Conservation (phyloP, 106 monocot species). For the Phalaenopsis aphrodite region DNA sequence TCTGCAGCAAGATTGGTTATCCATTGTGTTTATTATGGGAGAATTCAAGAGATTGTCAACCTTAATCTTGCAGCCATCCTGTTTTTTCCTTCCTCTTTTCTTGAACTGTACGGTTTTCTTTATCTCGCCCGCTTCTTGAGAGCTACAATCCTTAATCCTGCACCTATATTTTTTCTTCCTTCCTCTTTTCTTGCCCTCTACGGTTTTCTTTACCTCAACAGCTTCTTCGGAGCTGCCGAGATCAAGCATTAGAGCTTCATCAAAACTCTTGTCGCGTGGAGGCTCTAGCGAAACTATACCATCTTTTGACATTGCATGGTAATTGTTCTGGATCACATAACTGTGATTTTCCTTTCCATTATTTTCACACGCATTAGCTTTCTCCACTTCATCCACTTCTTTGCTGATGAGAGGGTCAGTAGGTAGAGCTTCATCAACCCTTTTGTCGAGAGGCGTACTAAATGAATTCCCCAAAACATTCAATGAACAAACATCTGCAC, state of each 20-base stretch:
- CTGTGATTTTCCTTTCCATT: background rate
- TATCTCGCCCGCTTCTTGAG: background rate
- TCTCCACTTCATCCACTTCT: background rate
- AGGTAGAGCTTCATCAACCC: background rate
- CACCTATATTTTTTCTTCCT: constrained; percentile 2
- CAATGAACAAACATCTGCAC: background rate
- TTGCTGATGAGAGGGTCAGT: background rate
- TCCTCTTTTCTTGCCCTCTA: constrained; percentile 18
- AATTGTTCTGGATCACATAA: background rate
- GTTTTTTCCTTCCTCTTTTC: constrained; percentile 19
- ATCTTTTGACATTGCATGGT: background rate
- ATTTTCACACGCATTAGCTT: background rate
- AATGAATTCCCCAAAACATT: background rate
- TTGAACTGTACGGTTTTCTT: constrained; percentile 15
- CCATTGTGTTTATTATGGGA: constrained; percentile 31
- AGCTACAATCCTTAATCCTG: background rate
- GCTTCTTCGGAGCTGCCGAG: background rate
- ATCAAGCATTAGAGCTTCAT: background rate
- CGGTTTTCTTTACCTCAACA: constrained; percentile 10
- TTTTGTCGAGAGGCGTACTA: constrained; percentile 1
- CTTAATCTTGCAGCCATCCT: constrained; percentile 10
- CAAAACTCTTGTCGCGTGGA: background rate
- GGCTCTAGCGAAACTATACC: background rate
- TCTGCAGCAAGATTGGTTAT: constrained; percentile 10
- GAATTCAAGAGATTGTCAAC: constrained; percentile 49